Conservation (phyloP, 2,329 filamentous ascomycete genomes). For the Triangularia setosa region DNA sequence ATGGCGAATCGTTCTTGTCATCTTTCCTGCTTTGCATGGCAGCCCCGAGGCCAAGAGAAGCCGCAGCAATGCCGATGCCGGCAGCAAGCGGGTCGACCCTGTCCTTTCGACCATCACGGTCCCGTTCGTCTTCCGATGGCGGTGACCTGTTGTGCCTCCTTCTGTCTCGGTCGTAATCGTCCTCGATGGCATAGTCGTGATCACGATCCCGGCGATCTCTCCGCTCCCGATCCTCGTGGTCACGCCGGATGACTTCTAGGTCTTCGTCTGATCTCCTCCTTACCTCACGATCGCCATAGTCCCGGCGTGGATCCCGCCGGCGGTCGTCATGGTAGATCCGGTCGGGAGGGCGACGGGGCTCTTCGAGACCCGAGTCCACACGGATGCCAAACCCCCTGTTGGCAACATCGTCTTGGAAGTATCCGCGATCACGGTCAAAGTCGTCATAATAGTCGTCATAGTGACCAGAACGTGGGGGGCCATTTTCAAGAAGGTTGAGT, state of each 20-base stretch:
- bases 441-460: conserved; percentile 50
- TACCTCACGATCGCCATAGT: conserved; percentile 26
- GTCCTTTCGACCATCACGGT: conserved; percentile 37
- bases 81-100: conserved; percentile 46
- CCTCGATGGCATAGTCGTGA: conserved; percentile 9
- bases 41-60: conserved; percentile 43
- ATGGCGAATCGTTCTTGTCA: conserved; percentile 29
- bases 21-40: conserved; percentile 37
- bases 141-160: conserved; percentile 20
- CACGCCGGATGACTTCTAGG: conserved; percentile 19
- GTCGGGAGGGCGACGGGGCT: conserved; percentile 30
- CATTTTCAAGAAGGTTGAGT: conserved; percentile 50
- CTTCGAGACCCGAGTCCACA: conserved; percentile 36
- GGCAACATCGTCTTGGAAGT: conserved; percentile 46
- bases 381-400: conserved; percentile 52
- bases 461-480: conserved; percentile 39
- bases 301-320: conserved; percentile 31
- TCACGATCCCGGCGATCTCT: conserved; percentile 11
- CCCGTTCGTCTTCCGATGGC: conserved; percentile 35
- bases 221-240: conserved; percentile 20
- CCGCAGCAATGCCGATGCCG: conserved; percentile 47
- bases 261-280: conserved; percentile 30
- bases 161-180: conserved; percentile 18
- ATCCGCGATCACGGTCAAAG: conserved; percentile 38
- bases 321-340: conserved; percentile 39